Conservation (phyloP, 305 asterid genomes). For the Solanum hybrid region DNA sequence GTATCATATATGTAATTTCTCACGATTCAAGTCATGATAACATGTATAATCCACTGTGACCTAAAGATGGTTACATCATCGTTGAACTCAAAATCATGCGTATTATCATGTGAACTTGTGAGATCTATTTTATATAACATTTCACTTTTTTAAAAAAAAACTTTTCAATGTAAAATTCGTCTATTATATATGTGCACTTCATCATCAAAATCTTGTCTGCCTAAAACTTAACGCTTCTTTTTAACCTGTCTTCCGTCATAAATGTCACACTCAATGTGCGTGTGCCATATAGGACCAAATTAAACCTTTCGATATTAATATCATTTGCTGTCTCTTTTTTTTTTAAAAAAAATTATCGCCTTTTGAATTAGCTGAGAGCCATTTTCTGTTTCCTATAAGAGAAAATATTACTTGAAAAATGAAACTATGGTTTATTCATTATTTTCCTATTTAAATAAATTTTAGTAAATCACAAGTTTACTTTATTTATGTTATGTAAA, state of each 20-base stretch:
- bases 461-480: no score
- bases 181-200: neutral
- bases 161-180: neutral
- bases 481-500: no score
- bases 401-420: no score
- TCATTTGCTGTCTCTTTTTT: neutral
- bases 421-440: no score
- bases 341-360: no score
- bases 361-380: neutral
- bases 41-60: rapidly evolving
- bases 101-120: neutral
- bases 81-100: neutral
- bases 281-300: no score
- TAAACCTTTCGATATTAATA: neutral
- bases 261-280: no score
- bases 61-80: neutral
- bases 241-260: no score
- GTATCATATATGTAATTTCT: no score
- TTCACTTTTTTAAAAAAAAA: neutral
- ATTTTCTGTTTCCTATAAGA: no score
- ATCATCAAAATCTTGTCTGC: rapidly evolving
- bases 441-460: no score
- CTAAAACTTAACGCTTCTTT: neutral
- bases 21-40: neutral
- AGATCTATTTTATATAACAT: rapidly evolving